Evolutionary conservation across 495 filamentous ascomycete species (phyloP).

Genomic region (Cercophora samala): DNA sequence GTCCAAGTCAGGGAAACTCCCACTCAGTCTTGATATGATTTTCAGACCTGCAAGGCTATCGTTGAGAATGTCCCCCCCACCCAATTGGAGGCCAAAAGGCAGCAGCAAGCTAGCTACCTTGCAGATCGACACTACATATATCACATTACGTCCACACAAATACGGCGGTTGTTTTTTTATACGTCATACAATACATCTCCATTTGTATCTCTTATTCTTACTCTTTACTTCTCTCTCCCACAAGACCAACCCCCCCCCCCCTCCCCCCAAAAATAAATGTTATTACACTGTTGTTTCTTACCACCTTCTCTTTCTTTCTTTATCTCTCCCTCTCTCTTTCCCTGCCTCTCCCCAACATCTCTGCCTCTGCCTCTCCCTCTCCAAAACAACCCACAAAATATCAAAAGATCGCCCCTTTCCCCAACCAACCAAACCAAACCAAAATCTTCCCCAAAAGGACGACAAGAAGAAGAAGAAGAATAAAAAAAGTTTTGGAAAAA

Average conservation of each 20-base stretch:
- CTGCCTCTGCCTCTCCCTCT: not conserved
- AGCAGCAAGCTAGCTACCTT: too few species aligned
- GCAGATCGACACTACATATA: too few species aligned
- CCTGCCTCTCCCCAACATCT: not conserved
- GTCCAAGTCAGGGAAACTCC: too few species aligned
- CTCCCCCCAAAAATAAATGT: not conserved
- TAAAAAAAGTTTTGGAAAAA: not conserved
- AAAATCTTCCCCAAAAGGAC: not conserved
- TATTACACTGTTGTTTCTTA: too few species aligned
- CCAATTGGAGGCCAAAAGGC: too few species aligned
- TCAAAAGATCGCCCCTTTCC: constrained; percentile 1
- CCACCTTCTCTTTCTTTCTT: constrained; percentile 8
- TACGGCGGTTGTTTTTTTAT: too few species aligned
- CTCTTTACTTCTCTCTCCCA: not conserved
- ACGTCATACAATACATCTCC: too few species aligned
- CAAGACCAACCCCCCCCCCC: too few species aligned
- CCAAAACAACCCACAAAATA: not conserved
- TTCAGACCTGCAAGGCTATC: too few species aligned
- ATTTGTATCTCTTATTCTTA: not conserved
- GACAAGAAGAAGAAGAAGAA: not conserved
- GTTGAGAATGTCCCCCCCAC: too few species aligned
- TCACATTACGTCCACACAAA: too few species aligned
- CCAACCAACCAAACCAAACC: not conserved
- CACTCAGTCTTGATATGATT: too few species aligned
- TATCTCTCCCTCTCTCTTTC: constrained; percentile 7